These are phyloP conservation scores for Hawksworthiomyces lignivorus DNA, from an alignment of 2,329 filamentous ascomycete genomes.

Conservation along the genomic window DNA sequence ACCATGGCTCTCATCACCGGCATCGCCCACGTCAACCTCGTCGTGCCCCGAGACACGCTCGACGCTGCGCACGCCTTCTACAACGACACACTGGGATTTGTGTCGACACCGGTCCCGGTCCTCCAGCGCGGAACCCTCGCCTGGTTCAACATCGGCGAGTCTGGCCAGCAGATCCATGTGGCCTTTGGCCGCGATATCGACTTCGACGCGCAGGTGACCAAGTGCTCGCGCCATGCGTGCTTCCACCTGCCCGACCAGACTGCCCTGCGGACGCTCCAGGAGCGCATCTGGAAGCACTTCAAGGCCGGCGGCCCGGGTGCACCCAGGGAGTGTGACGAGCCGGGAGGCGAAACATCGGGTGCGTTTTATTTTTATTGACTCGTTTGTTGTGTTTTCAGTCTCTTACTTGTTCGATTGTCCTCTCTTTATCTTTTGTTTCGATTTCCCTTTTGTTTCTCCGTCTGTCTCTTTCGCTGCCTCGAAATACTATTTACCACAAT, in stretches of 20 bases:
- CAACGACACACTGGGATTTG: conserved; percentile 46
- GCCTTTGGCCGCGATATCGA: conserved; percentile 32
- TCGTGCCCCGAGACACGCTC: conserved; percentile 46
- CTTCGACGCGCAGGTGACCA: conserved; percentile 19
- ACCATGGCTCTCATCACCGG: conserved; percentile 18
- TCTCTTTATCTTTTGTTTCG: too few relatives aligned
- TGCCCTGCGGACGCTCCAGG: conserved; percentile 38
- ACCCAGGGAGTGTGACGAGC: conserved; percentile 46
- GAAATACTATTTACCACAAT: too few relatives aligned
- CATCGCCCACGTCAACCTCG: conserved; percentile 46
- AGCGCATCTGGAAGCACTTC: conserved; percentile 44
- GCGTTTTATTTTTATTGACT: too few relatives aligned
- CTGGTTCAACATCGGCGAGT: conserved; percentile 53
- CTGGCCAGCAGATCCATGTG: conserved; percentile 50
- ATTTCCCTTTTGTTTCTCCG: too few relatives aligned
- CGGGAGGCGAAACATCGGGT: conserved; percentile 33
- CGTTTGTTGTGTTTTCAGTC: too few relatives aligned
- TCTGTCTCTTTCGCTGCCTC: too few relatives aligned
- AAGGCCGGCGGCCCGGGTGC: conserved; percentile 38
- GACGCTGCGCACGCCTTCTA: conserved; percentile 47
- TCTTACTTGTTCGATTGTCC: too few relatives aligned
- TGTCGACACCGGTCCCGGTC: conserved; percentile 41
- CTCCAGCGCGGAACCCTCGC: conserved; percentile 42
- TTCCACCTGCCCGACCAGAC: conserved; percentile 43
- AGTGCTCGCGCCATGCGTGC: conserved; percentile 48